Conservation (phyloP, 305 asterid species). For the Andrographis paniculata region DNA sequence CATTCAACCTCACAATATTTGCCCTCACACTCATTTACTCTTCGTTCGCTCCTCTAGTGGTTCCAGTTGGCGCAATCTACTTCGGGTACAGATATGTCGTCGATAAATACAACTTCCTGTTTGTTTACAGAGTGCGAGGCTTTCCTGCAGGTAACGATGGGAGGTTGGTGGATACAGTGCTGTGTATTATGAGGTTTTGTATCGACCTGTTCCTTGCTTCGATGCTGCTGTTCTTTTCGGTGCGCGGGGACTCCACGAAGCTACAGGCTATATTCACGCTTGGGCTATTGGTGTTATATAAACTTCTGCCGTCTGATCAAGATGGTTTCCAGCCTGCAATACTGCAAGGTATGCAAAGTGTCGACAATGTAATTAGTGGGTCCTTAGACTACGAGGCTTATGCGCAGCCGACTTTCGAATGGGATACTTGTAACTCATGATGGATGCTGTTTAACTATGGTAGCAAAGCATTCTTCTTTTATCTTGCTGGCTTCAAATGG, state of each 20-base stretch:
- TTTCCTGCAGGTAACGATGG: conserved; percentile 99
- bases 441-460: conserved; percentile 8
- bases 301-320: conserved; percentile 60
- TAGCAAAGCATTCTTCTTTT: conserved; percentile 11
- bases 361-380: conserved; percentile 57
- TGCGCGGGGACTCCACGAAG: conserved; percentile 76
- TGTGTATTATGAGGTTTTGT: conserved; percentile 71
- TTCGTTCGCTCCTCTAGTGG: conserved; percentile 88
- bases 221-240: conserved; percentile 82
- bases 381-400: conserved; percentile 86
- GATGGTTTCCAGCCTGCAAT: conserved; percentile 61
- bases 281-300: conserved; percentile 63
- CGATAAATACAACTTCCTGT: conserved; percentile 93
- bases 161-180: conserved; percentile 85
- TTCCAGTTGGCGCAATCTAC: conserved; percentile 85
- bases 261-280: conserved; percentile 97
- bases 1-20: conserved; percentile 92
- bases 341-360: conserved; percentile 69
- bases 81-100: conserved; percentile 93
- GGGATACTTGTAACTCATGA: conserved; percentile 77
- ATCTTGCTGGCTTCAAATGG: conserved; percentile 8
- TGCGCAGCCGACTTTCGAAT: conserved; percentile 86
- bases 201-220: conserved; percentile 71
- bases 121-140: conserved; percentile 88
- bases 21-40: conserved; percentile 89